phyloP scores from a whole-genome alignment of 768 basidiomycete species.

The Tubosaeta sp. region DNA sequence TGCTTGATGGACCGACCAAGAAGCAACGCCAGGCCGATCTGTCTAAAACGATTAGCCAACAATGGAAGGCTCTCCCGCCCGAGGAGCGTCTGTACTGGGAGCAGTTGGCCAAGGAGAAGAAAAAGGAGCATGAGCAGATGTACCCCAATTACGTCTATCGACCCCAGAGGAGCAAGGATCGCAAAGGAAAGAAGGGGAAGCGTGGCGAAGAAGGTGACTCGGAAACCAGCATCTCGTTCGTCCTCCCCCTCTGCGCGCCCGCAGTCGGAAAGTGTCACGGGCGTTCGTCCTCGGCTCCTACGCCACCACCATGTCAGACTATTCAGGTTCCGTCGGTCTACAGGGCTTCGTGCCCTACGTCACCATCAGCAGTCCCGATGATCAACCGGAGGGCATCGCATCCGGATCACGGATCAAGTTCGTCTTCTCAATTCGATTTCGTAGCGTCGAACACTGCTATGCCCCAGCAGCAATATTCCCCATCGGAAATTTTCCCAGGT shows the following conservation, averaged over 20 bases:
- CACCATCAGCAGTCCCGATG: conserved; percentile 51
- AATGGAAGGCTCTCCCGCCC: conserved; percentile 65
- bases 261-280: conserved; percentile 40
- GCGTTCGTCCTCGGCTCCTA: conserved; percentile 57
- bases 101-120: conserved; percentile 70
- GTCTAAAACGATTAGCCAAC: conserved; percentile 76
- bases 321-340: conserved; percentile 65
- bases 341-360: conserved; percentile 62
- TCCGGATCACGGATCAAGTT: conserved; percentile 44
- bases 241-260: conserved; percentile 36
- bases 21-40: conserved; percentile 77
- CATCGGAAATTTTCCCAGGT: conserved; percentile 24
- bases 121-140: conserved; percentile 71
- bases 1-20: conserved; percentile 44
- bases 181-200: conserved; percentile 45
- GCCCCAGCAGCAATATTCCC: conserved; percentile 37
- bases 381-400: conserved; percentile 58
- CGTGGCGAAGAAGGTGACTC: conserved; percentile 42
- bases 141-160: conserved; percentile 79
- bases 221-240: conserved; percentile 49
- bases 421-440: conserved; percentile 51
- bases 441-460: conserved; percentile 43
- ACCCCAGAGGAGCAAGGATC: conserved; percentile 52
- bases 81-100: conserved; percentile 76
- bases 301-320: conserved; percentile 61